phyloP scores from a whole-genome alignment of 2,329 filamentous ascomycete species.

The Phaeosphaeriaceae sp. region DNA sequence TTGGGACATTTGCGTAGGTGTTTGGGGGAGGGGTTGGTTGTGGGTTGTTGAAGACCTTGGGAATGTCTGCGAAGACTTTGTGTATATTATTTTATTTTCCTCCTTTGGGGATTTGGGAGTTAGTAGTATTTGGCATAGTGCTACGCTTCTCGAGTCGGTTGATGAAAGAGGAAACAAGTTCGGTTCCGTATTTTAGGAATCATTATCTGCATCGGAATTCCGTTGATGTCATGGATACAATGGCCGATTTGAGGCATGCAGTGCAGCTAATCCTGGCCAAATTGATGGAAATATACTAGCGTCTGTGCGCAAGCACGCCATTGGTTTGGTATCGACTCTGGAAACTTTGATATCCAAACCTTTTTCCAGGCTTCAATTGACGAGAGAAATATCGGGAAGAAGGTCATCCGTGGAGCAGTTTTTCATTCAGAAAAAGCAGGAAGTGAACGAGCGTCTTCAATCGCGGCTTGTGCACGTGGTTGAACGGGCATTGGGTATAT shows the following conservation, averaged over 20 bases:
- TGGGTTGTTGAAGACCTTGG: not conserved
- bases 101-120: too few relatives aligned
- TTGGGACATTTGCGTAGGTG: not conserved
- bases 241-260: conserved; percentile 18
- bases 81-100: not conserved
- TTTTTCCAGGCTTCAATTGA: too few relatives aligned
- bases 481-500: not conserved
- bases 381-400: too few relatives aligned
- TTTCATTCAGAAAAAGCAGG: too few relatives aligned
- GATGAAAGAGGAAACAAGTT: too few relatives aligned
- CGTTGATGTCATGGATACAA: conserved; percentile 9
- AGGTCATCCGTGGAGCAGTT: too few relatives aligned
- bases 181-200: too few relatives aligned
- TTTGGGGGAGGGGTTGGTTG: not conserved
- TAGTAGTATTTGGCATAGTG: too few relatives aligned
- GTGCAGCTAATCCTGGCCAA: conserved; percentile 9
- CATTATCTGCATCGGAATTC: too few relatives aligned
- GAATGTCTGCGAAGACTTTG: conserved; percentile 5
- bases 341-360: not conserved
- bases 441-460: too few relatives aligned
- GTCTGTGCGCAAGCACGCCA: conserved; percentile 33
- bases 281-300: not conserved
- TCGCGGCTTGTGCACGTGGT: too few relatives aligned
- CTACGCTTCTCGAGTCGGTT: too few relatives aligned
- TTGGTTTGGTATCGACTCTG: conserved; percentile 10